Percentiles rank a stretch among this genome's conserved stretches.
Evolutionary conservation across 2,329 filamentous ascomycete species (phyloP).

Genomic region (Aureobasidium sp.): DNA sequence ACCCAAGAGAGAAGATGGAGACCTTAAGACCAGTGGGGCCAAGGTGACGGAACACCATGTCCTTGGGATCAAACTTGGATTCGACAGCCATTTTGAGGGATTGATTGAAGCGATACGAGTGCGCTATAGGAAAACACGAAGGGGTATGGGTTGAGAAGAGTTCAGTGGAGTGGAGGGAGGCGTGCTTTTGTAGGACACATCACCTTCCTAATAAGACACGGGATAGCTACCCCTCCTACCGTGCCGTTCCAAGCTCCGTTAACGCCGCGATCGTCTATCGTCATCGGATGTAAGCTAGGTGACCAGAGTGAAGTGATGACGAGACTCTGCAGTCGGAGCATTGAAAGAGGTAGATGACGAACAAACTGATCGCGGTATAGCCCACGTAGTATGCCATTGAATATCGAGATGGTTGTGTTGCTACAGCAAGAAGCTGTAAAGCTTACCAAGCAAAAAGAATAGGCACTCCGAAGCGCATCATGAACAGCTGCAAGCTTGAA

Average conservation of each 20-base stretch:
- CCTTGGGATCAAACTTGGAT: conserved; percentile 44
- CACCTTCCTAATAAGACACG: conserved; percentile 2
- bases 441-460: background rate
- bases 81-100: conserved; percentile 28
- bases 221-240: background rate
- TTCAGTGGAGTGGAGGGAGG: background rate
- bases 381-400: background rate
- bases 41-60: conserved; percentile 41
- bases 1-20: conserved; percentile 4
- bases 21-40: conserved; percentile 44
- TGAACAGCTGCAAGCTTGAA: background rate
- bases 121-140: background rate
- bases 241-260: background rate
- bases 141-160: background rate
- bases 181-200: conserved; percentile 4
- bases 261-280: background rate
- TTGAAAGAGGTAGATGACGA: background rate
- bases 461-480: background rate
- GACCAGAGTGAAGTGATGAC: background rate
- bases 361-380: too few species aligned
- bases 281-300: background rate
- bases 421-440: background rate
- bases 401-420: background rate
- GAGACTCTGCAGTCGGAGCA: background rate
- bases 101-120: background rate